Evolutionary conservation across 1,284 basidiomycete species (phyloP).

Genomic region (Sanghuangporus sanghuang): DNA sequence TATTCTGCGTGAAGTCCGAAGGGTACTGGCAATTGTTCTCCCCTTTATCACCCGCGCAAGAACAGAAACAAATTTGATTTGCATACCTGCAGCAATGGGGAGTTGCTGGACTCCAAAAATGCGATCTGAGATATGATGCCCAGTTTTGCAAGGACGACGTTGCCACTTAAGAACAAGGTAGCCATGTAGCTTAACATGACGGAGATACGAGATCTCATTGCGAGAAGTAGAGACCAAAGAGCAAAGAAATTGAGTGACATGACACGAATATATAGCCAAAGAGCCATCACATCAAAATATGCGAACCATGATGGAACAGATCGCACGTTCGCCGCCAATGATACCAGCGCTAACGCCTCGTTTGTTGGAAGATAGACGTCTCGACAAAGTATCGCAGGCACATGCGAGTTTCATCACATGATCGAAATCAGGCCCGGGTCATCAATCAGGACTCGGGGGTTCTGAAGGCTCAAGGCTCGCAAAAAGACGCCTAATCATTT

Average conservation of each 20-base stretch:
- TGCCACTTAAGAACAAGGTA: slow-evolving; percentile 1
- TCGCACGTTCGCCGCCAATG: background rate
- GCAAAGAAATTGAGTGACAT: background rate
- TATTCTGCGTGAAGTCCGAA: slow-evolving; percentile 45
- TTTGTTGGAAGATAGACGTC: background rate
- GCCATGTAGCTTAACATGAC: background rate
- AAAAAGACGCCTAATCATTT: too few relatives aligned
- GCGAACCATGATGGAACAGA: background rate
- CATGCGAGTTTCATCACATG: too few relatives aligned
- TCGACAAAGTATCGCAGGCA: too few relatives aligned
- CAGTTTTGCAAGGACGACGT: slow-evolving; percentile 20
- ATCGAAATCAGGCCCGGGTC: too few relatives aligned
- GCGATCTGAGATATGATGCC: slow-evolving; percentile 35
- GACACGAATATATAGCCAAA: background rate
- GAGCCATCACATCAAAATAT: background rate
- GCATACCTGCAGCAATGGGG: slow-evolving; percentile 30
- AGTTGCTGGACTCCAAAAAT: slow-evolving; percentile 35
- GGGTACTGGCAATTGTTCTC: slow-evolving; percentile 30
- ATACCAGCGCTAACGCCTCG: background rate
- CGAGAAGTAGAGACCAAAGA: background rate
- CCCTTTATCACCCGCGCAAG: background rate
- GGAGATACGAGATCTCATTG: background rate
- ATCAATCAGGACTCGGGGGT: too few relatives aligned
- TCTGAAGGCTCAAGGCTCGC: too few relatives aligned
- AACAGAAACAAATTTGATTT: background rate